Base-by-base conservation (phyloP, 2,329 filamentous ascomycete species). In the Ascochyta fabae region DNA sequence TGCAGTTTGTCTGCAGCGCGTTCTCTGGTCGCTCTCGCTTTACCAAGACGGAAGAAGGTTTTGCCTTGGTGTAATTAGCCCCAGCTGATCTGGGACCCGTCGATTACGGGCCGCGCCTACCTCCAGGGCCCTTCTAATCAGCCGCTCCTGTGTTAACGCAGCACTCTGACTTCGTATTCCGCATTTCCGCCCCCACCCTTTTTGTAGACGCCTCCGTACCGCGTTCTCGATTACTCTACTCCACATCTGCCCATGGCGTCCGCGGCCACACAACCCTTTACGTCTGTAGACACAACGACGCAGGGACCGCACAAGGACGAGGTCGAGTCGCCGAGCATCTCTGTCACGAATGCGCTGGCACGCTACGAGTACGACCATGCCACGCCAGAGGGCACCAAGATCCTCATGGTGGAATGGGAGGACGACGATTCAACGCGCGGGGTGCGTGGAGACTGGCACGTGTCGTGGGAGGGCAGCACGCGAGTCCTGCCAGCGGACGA, bases 331-430 rank as follows among this genome's bases (percentile, higher is more conserved):
- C 80, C 80, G 27, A 78, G 77, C 61, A 74, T 80, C 53, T 80
- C 79, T 48, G 78, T 71, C 69, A 81, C 69, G 42, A 84, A 83
- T 53, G 88, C 88, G n/a, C 81, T 92, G 41, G 89, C 91, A 41
- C 88, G 92, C 56, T 96, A 96, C 76, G 92, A 96, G 74, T 96
- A 96, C 71, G 89, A 93, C 33, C 85, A 84, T 72, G 89, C 86
- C 45, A 89, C 93, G 62, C 49, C 49, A 6, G 89, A 92, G 63
- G 92, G 92, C 36, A 96, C 91, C 60, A 96, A 96, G 79, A 88
- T 96, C 60, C 80, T 96, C 66, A 95, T 96, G 91, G 88, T 96
- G 35, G 92, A 96, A 75, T 96, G 92, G 92, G 87, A 91, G 71
- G 85, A 88, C 48, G 83, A 84, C 62, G 78, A 82, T 56, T 74